Evolutionary conservation across 1,284 basidiomycete species (phyloP), one percentile per base, ranked within the genome.

Genomic region (Tausonia pullulans): DNA sequence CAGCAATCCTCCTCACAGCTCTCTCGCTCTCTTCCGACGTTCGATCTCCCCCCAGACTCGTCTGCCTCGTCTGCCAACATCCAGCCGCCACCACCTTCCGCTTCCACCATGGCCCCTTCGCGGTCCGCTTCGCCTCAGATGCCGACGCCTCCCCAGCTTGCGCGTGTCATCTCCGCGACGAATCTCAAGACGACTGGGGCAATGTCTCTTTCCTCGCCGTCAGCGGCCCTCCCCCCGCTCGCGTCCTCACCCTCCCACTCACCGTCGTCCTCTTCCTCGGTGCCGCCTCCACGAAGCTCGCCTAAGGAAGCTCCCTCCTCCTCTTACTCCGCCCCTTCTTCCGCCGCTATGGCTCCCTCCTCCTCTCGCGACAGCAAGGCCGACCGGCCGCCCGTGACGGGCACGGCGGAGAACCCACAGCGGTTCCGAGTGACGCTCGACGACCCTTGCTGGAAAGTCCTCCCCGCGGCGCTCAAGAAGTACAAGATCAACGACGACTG

Each of bases 401-500:
- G 71, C 46, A 72, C 69, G 10, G 74, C 74, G 0, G 78, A 79
- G 54, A 79, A 80, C 61, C 75, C 74, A 3, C 65, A 66, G 45
- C 78, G 78, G 68, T 81, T 81, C 72, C 74, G 77, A 39, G 82
- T 82, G 41, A 81, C 90, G 68, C 77, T 98, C 67, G 95, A 98
- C 67, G 96, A 98, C 75, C 95, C 96, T 0, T 96, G 94, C 63
- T 95, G 90, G 87, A 97, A 96, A 73, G 95, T 99, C 14, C 79
- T 99, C 14, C 95, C 96, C 0, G 94, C 95, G 0, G 96, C 96
- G 14, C 80, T 99, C 69, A 97, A 97, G 79, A 98, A 98, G 77
- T 99, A 98, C 78, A 92, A 92, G 74, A 98, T 98, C 77, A 94
- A 94, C 73, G 96, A 98, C 71, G 94, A 93, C 75, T 98, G 95